phyloP scores from a whole-genome alignment of 441 rosid species.

The Adansonia grandidieri region DNA sequence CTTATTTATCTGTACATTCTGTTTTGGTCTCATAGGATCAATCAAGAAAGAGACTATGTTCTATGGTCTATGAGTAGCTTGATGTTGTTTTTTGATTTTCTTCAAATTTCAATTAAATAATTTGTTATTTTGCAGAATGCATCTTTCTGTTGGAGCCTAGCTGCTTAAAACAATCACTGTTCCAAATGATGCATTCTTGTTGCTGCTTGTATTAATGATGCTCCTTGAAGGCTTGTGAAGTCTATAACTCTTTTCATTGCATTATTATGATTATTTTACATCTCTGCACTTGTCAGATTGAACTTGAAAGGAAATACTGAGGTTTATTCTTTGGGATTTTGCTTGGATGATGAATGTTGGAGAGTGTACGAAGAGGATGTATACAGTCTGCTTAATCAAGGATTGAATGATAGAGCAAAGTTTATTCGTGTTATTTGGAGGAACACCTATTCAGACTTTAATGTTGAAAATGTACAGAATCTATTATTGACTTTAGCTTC shows the following conservation, averaged over 20 bases:
- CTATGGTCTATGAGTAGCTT: neutral
- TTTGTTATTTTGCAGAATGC: neutral
- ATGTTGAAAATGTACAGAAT: constrained; percentile 62
- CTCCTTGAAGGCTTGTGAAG: constrained; percentile 8
- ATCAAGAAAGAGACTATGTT: neutral
- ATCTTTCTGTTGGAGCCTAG: neutral
- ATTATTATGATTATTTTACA: constrained; percentile 18
- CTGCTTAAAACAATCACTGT: constrained; percentile 1
- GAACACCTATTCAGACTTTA: constrained; percentile 57
- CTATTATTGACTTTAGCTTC: constrained; percentile 20
- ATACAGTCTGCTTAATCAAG: constrained; percentile 64
- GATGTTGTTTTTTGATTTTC: neutral
- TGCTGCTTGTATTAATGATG: constrained; percentile 4
- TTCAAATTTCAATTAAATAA: neutral
- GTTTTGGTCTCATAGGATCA: neutral
- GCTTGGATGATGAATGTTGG: constrained; percentile 96
- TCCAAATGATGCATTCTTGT: constrained; percentile 14
- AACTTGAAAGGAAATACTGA: constrained; percentile 59
- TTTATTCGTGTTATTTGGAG: constrained; percentile 78
- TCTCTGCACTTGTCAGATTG: constrained; percentile 50
- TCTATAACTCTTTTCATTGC: constrained; percentile 4
- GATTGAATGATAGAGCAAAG: constrained; percentile 80
- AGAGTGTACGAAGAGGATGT: constrained; percentile 81
- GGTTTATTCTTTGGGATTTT: constrained; percentile 58
- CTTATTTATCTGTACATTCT: neutral